Evolutionary conservation across 805 yeast species (phyloP), one percentile per base, ranked within the genome.

Genomic region (Kregervanrija pseudodelftensis): DNA sequence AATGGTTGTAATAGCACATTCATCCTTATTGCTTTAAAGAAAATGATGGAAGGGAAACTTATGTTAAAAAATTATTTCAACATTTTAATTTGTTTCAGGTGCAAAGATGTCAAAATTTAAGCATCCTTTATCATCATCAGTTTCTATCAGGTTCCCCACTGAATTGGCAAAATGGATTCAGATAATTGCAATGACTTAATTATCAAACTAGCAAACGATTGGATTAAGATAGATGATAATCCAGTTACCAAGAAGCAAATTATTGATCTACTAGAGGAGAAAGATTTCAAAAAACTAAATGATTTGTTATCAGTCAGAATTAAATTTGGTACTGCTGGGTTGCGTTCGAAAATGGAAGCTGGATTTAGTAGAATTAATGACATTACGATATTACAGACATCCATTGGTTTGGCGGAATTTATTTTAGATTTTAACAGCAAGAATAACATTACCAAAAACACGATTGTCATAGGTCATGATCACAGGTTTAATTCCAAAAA

Each of bases 271-370:
- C 68, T 70, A 11, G 56, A 58, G 1, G 47, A 50, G 0, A 52
- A 62, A 2, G 58, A 78, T 47, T 63, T 66, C 53, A 63, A 56
- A 0, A 77, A 68, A 42, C 67, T 88, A 34, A 76, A 74, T 38
- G 58, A 59, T 34, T 69, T 84, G 41, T 67, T 88, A 30, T 57
- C 74, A 37, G 53, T 57, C n/a, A 65, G 96, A 43, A 82, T 90
- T 28, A 67, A 79, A 11, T 91, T 91, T 63, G 98, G 98, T 0
- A 91, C 98, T 0, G 96, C 98, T 2, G 98, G 97, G 0, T 74
- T 93, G 40, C 70, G 99, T 28, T 77, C 95, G 2, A 67, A 72
- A 16, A 89, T 93, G 96, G 90, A 81, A 49, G 88, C 96, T 0
- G 98, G 99, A 0, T 89, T 85, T 59, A 75, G 79, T 42, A 76